Conservation (phyloP, 2,329 filamentous ascomycete species). For the Davidsoniella neocaledoniae region DNA sequence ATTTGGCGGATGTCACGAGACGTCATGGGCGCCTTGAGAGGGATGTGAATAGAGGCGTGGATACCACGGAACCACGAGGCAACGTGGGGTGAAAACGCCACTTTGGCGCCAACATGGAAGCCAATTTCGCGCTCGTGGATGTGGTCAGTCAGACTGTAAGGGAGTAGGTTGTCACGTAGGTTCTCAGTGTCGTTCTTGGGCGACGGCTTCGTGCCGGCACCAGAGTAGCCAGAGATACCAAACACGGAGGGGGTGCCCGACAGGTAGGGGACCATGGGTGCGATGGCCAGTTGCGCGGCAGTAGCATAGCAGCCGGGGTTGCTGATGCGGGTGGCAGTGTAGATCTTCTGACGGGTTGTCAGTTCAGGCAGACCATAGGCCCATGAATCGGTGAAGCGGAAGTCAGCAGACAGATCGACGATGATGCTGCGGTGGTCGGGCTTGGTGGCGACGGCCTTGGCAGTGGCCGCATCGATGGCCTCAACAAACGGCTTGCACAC, state of each 20-base stretch:
- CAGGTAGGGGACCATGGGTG: constrained; percentile 61
- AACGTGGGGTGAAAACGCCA: constrained; percentile 86
- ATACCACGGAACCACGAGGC: constrained; percentile 97
- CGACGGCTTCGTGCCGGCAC: constrained; percentile 83
- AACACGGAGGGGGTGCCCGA: constrained; percentile 70
- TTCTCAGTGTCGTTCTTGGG: constrained; percentile 82
- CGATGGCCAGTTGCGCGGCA: constrained; percentile 75
- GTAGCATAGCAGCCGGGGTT: constrained; percentile 96
- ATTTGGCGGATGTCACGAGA: constrained; percentile 84
- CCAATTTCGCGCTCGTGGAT: constrained; percentile 90
- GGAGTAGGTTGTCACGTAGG: constrained; percentile 74
- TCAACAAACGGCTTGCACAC: constrained; percentile 91
- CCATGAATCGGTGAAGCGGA: constrained; percentile 74
- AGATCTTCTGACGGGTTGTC: constrained; percentile 58
- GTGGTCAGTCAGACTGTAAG: constrained; percentile 83
- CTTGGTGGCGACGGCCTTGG: constrained; percentile 13
- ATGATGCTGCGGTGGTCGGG: constrained; percentile 50
- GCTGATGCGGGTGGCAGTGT: constrained; percentile 63
- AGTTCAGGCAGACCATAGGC: constrained; percentile 85
- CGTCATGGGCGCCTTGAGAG: constrained; percentile 70
- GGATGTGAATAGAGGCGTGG: constrained; percentile 78
- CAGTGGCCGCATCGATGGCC: constrained; percentile 38
- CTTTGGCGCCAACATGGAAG: constrained; percentile 51
- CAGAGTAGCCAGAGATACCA: constrained; percentile 85
- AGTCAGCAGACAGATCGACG: constrained; percentile 91